These are phyloP conservation scores for Cadophora luteo-olivacea DNA, from an alignment of 2,329 filamentous ascomycete genomes.

Conservation along the genomic window DNA sequence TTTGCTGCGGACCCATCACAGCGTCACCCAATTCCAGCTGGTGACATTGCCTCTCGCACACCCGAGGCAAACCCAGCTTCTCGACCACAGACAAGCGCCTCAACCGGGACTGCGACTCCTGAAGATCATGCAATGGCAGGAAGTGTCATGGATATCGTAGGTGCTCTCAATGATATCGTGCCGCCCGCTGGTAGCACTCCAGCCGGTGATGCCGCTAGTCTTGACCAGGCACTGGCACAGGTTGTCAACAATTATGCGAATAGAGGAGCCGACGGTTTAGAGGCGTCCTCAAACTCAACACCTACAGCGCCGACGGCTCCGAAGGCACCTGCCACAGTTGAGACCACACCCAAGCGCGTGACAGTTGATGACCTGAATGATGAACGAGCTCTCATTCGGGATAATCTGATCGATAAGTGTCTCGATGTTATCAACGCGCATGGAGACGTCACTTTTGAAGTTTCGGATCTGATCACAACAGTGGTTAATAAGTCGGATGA, in stretches of 20 bases:
- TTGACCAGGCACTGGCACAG: conserved; percentile 34
- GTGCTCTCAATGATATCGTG: conserved; percentile 30
- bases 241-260: conserved; percentile 17
- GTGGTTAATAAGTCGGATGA: conserved; percentile 68
- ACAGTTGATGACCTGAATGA: conserved; percentile 83
- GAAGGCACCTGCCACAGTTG: conserved; percentile 17
- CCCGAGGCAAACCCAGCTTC: conserved; percentile 35
- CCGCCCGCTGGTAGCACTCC: conserved; percentile 12
- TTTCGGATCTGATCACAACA: conserved; percentile 83
- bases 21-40: conserved; percentile 70
- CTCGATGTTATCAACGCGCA: conserved; percentile 90
- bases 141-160: conserved; percentile 30
- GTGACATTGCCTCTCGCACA: conserved; percentile 54
- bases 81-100: conserved; percentile 43
- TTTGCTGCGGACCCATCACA: conserved; percentile 64
- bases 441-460: conserved; percentile 86
- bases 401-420: conserved; percentile 85
- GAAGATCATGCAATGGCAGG: conserved; percentile 38
- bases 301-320: conserved; percentile 14
- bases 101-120: conserved; percentile 40
- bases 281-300: not conserved
- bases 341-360: conserved; percentile 41
- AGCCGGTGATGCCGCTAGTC: conserved; percentile 25
- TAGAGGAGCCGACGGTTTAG: conserved; percentile 3
- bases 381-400: conserved; percentile 73